These are phyloP conservation scores for Astragalus glycyphyllos DNA, from an alignment of 306 rosid genomes.

Conservation along the genomic window DNA sequence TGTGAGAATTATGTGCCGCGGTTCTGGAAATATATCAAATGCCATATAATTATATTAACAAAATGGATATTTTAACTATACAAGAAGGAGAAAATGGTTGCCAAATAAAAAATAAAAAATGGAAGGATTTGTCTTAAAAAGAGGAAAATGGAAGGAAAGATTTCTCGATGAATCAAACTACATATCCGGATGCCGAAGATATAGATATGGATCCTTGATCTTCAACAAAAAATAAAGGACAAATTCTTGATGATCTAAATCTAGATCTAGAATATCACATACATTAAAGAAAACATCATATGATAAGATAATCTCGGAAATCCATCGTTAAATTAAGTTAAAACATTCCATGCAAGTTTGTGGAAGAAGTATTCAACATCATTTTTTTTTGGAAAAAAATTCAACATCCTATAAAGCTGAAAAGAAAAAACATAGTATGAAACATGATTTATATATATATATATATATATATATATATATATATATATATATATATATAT, in stretches of 20 bases:
- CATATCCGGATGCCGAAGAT: neutral
- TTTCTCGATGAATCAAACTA: neutral
- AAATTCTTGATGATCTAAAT: conserved; percentile 3
- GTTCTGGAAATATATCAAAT: too few relatives aligned
- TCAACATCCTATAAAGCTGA: neutral
- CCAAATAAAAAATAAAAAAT: too few relatives aligned
- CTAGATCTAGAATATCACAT: neutral
- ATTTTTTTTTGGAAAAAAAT: too few relatives aligned
- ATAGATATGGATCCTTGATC: conserved; percentile 2
- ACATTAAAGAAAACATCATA: too few relatives aligned
- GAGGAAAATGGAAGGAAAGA: neutral
- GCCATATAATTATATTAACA: too few relatives aligned
- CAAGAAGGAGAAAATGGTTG: too few relatives aligned
- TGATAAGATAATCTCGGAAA: neutral
- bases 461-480: too few relatives aligned
- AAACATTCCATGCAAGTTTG: neutral
- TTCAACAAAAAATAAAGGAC: neutral
- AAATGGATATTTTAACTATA: too few relatives aligned
- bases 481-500: too few relatives aligned
- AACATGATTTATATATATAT: too few relatives aligned
- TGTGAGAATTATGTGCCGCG: neutral
- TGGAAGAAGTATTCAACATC: neutral
- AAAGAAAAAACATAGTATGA: neutral
- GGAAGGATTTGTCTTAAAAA: too few relatives aligned
- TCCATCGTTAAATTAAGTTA: too few relatives aligned